Evolutionary conservation across 768 basidiomycete genomes (phyloP).

Genomic region (Leucocoprinus leucothites): DNA sequence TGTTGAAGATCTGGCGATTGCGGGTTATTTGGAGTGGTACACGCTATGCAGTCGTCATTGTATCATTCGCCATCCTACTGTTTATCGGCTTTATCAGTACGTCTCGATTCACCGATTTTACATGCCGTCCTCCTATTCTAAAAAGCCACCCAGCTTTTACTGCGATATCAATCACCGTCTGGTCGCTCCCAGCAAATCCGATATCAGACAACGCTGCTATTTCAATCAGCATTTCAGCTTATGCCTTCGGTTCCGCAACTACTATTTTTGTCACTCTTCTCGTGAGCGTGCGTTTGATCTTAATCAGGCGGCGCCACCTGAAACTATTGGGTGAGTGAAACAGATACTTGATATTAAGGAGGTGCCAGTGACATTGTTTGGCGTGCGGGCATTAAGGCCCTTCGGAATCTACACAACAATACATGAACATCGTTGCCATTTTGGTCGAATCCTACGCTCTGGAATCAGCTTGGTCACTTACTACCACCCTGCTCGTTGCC

Average conservation of each 20-base stretch:
- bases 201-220: neutral
- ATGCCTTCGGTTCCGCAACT: neutral
- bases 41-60: neutral
- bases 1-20: neutral
- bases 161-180: neutral
- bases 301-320: neutral
- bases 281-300: neutral
- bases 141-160: neutral
- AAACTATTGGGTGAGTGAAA: neutral
- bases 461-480: slow-evolving; percentile 3
- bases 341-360: neutral
- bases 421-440: neutral
- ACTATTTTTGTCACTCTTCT: neutral
- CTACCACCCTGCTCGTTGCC: neutral
- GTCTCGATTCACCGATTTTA: neutral
- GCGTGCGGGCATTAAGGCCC: neutral
- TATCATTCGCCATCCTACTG: neutral
- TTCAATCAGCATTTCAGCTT: neutral
- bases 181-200: neutral
- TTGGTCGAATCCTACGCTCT: slow-evolving; percentile 1
- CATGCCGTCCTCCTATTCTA: no score
- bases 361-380: no score
- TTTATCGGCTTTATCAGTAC: neutral
- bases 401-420: neutral
- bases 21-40: slow-evolving; percentile 2